Base-by-base conservation (phyloP, 2,329 filamentous ascomycete genomes). In the Nothopassalora personata region DNA sequence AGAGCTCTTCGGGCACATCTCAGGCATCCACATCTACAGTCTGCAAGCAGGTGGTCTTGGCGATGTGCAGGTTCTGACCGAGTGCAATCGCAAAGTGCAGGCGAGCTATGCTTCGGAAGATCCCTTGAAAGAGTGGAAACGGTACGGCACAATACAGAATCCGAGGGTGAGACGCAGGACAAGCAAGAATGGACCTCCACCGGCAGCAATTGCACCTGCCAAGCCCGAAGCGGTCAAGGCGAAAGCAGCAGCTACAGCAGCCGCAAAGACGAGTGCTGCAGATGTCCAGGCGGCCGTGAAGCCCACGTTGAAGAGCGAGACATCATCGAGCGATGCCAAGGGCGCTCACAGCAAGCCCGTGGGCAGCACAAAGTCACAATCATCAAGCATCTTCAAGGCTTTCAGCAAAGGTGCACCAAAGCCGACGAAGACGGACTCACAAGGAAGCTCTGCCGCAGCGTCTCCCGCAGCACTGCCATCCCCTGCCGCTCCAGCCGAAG, bases 1-100 rank as follows among this genome's bases (percentile, higher is more conserved):
- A 58, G 77, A 80, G 13, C 80, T 83, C 15, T 95, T 93, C 65
- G 81, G 88, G 52, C 79, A 84, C n/a, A 84, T 96, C 56, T 81
- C 80, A 0, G 89, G 90, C 0, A 86, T 96, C 60, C 91, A 97
- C 67, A 77, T 97, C 47, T 97, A 97, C 77, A 96, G 91, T 68
- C 71, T 97, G 18, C 86, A 89, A 46, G 82, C 89, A 1, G 82
- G 85, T 39, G 82, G 86, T 0, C 78, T 91, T 15, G 87, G 86
- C 73, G 73, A 79, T 69, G 75, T 94, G 18, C 84, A 90, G 66
- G 73, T 87, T 0, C 78, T 97, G 43, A 84, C 86, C 3, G 87
- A 94, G 56, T 83, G 86, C 43, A 84, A 85, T 46, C 81, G 84
- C 28, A 83, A 89, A 60, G 78, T 89, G 9, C 75, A 81, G 18